Base-by-base conservation (phyloP, 2,329 filamentous ascomycete species). In the Aspergillus sp. region DNA sequence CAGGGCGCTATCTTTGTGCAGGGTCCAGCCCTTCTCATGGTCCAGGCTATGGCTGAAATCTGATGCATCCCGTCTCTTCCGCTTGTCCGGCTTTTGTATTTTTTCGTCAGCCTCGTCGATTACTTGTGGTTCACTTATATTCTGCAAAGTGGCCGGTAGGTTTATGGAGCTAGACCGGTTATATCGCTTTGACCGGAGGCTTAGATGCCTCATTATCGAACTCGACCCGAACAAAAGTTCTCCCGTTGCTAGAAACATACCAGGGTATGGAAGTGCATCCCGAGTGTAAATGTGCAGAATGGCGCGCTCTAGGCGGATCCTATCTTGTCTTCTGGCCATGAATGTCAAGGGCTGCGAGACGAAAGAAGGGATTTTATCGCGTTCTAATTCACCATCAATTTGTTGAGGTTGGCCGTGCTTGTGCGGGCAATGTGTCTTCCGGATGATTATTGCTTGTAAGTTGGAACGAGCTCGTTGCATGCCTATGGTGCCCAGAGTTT, bases 131-230 rank as follows among this genome's bases (percentile, higher is more conserved):
- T 46, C 56, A 5, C 39, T 45, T 6, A 41, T 27, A 43, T 35
- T 52, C 15, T 40, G 47, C 19, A 48, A 37, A 19, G 25, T 27
- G 7, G 48, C 35, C 9, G 57, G 40, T 19, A 65, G 19, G 37
- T 48, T 75, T 46, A 81, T 66, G 62, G 87, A 90, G 40, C 80
- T 81, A 1, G 90, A 89, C 57, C 89, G 85, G 65, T 88, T 90
- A 39, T 85, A 84, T 69, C 96, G 93, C 48, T 89, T 89, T 64
- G 84, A 88, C 14, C 90, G 84, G 68, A 91, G 88, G 73, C 90
- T 96, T 62, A 97, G 82, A 71, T 93, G 96, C 52, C 92, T 85
- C 78, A 96, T 96, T 69, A 96, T 85, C 1, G 90, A 90, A 37
- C 90, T 91, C 12, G 92, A 61, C 27, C 64, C 90, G 47, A 95